Conservation (phyloP, 257 asterid genomes). For the Plantago elongata region DNA sequence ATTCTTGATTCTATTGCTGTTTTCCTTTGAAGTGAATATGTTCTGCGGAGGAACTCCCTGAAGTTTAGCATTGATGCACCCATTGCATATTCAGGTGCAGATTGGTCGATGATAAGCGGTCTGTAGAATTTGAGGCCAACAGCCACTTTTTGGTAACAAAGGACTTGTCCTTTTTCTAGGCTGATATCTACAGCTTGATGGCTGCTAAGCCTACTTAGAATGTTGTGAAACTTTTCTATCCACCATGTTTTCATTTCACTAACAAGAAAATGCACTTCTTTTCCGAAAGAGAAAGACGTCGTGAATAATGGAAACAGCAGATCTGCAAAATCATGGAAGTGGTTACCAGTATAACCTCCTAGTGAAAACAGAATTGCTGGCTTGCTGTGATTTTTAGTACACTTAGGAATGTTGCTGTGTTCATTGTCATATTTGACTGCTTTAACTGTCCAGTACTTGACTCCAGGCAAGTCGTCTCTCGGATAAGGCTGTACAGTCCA, state of each 20-base stretch:
- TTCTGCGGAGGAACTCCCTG: slow-evolving; percentile 40
- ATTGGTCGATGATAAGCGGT: slow-evolving; percentile 35
- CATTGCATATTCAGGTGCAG: slow-evolving; percentile 22
- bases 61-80: slow-evolving; percentile 38
- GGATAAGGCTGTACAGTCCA: slow-evolving; percentile 46
- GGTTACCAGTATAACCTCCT: slow-evolving; percentile 63
- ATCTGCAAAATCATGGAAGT: slow-evolving; percentile 69
- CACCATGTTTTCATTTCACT: slow-evolving; percentile 55
- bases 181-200: slow-evolving; percentile 39
- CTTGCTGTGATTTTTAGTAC: slow-evolving; percentile 28
- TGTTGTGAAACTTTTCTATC: slow-evolving; percentile 31
- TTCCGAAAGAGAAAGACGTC: slow-evolving; percentile 31
- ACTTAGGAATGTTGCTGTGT: slow-evolving; percentile 26
- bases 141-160: slow-evolving; percentile 41
- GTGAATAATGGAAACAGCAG: slow-evolving; percentile 44
- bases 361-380: slow-evolving; percentile 61
- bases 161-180: slow-evolving; percentile 25
- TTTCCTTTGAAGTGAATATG: slow-evolving; percentile 39
- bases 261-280: slow-evolving; percentile 49
- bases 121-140: slow-evolving; percentile 41
- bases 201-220: slow-evolving; percentile 34
- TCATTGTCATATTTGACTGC: slow-evolving; percentile 15
- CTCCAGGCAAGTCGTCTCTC: slow-evolving; percentile 31
- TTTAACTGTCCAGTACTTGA: slow-evolving; percentile 51
- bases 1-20: not conserved